phyloP scores from a whole-genome alignment of 2,329 filamentous ascomycete genomes.

The Chaetothyriales sp. region DNA sequence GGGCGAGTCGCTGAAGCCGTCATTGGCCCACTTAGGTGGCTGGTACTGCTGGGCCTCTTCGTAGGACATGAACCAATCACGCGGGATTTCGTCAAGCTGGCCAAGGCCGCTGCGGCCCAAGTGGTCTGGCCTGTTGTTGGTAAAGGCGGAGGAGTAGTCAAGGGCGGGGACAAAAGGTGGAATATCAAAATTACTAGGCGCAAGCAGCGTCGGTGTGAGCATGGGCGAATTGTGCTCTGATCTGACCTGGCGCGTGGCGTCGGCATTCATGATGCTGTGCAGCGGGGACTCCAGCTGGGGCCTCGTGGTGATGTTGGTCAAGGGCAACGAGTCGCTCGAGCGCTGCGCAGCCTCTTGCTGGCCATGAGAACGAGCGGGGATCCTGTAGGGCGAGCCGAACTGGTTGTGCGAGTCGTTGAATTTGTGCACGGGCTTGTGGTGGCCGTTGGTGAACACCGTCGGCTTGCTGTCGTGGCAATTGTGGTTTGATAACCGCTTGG shows the following conservation, averaged over 20 bases:
- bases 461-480: conserved; percentile 42
- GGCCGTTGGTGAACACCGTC: conserved; percentile 49
- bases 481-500: conserved; percentile 41
- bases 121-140: conserved; percentile 15
- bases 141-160: not conserved
- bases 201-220: conserved; percentile 17
- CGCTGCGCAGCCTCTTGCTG: conserved; percentile 35
- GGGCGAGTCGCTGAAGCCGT: conserved; percentile 18
- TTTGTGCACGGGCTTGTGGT: conserved; percentile 51
- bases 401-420: conserved; percentile 53
- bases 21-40: conserved; percentile 8
- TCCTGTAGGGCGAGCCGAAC: conserved; percentile 46
- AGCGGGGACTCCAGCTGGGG: conserved; percentile 19
- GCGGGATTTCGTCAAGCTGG: conserved; percentile 26
- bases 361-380: conserved; percentile 37
- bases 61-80: conserved; percentile 30
- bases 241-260: conserved; percentile 25
- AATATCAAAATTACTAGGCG: conserved; percentile 21
- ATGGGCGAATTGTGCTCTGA: conserved; percentile 36
- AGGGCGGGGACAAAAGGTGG: conserved; percentile 23
- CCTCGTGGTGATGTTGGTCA: conserved; percentile 21
- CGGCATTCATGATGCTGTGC: conserved; percentile 17
- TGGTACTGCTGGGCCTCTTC: conserved; percentile 26
- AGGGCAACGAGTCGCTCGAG: conserved; percentile 40
- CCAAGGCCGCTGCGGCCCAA: conserved; percentile 13